Percentiles rank a stretch among this genome's conserved stretches.
These are phyloP conservation scores for Yarrowia hollandica DNA, from an alignment of 805 yeast species.

Conservation along the genomic window DNA sequence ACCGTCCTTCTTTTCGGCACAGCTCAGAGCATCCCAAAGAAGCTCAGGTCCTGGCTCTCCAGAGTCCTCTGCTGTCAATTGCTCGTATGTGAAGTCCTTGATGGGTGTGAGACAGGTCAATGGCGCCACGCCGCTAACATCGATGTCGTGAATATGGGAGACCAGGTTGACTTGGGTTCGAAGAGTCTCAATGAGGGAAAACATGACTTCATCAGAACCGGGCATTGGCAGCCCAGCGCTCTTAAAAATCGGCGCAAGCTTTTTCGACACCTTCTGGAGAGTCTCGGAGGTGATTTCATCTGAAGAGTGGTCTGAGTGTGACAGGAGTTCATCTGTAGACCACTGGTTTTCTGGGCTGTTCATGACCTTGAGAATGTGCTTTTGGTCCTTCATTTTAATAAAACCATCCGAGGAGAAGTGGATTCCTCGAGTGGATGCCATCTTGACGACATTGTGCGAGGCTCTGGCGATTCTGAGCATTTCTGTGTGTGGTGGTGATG, in stretches of 20 bases:
- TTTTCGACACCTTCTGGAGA: conserved; percentile 17
- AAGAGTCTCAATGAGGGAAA: conserved; percentile 10
- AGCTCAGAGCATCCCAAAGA: conserved; percentile 16
- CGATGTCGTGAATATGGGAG: conserved; percentile 28
- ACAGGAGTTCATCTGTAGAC: conserved; percentile 18
- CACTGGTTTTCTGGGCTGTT: conserved; percentile 13
- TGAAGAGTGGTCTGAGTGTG: conserved; percentile 15
- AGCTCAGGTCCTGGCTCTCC: conserved; percentile 13
- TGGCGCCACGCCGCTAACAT: conserved; percentile 20
- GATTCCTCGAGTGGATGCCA: background rate
- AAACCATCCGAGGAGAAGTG: conserved; percentile 26
- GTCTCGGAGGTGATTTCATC: conserved; percentile 27
- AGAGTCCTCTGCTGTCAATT: conserved; percentile 12
- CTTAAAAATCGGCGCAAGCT: conserved; percentile 19
- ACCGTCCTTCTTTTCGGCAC: conserved; percentile 6
- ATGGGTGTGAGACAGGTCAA: conserved; percentile 21
- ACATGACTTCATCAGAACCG: conserved; percentile 4
- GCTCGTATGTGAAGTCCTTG: conserved; percentile 23
- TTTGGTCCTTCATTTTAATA: conserved; percentile 12
- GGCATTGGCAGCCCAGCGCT: conserved; percentile 21
- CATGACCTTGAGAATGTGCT: conserved; percentile 21
- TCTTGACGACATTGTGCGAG: background rate
- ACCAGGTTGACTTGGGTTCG: conserved; percentile 28
- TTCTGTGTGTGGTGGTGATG: background rate
- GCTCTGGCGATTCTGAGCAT: conserved; percentile 7